Evolutionary conservation across 2,329 filamentous ascomycete species (phyloP).

Genomic region (Verticillium longisporum): DNA sequence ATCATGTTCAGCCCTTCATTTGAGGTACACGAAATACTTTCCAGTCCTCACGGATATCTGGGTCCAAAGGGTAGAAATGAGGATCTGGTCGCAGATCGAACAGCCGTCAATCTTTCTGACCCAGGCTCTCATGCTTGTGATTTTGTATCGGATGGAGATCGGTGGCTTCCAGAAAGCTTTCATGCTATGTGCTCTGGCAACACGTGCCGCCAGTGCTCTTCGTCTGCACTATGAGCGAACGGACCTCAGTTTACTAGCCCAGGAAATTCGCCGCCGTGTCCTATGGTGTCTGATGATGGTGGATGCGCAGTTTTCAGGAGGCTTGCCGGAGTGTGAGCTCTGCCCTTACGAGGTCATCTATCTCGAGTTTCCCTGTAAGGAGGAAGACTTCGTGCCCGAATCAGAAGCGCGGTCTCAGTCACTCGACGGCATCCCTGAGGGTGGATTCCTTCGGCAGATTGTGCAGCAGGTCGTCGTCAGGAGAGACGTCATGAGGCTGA

Average conservation of each 20-base stretch:
- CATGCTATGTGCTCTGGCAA: slow-evolving; percentile 35
- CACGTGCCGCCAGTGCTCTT: slow-evolving; percentile 33
- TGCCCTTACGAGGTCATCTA: slow-evolving; percentile 34
- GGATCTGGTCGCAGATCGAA: slow-evolving; percentile 15
- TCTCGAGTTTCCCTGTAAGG: slow-evolving; percentile 33
- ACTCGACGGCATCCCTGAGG: slow-evolving; percentile 5
- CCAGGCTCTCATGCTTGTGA: slow-evolving; percentile 35
- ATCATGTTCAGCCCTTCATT: slow-evolving; percentile 5
- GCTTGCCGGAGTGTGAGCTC: slow-evolving; percentile 36
- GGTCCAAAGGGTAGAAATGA: slow-evolving; percentile 37
- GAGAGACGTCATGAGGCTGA: slow-evolving; percentile 14
- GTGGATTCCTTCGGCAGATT: slow-evolving; percentile 9
- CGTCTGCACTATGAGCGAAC: slow-evolving; percentile 35
- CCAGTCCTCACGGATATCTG: slow-evolving; percentile 1
- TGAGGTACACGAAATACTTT: not conserved
- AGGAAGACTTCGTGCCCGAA: slow-evolving; percentile 29
- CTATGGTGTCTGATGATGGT: slow-evolving; percentile 39
- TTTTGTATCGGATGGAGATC: slow-evolving; percentile 34
- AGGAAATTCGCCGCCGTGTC: slow-evolving; percentile 33
- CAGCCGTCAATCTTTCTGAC: slow-evolving; percentile 14
- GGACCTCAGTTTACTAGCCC: slow-evolving; percentile 29
- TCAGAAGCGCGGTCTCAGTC: not conserved
- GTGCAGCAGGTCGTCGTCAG: slow-evolving; percentile 13
- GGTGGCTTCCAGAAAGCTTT: slow-evolving; percentile 36
- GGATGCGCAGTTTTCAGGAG: slow-evolving; percentile 33